Evolutionary conservation across 805 yeast species (phyloP).

Genomic region (Cyberlindnera sargentensis): DNA sequence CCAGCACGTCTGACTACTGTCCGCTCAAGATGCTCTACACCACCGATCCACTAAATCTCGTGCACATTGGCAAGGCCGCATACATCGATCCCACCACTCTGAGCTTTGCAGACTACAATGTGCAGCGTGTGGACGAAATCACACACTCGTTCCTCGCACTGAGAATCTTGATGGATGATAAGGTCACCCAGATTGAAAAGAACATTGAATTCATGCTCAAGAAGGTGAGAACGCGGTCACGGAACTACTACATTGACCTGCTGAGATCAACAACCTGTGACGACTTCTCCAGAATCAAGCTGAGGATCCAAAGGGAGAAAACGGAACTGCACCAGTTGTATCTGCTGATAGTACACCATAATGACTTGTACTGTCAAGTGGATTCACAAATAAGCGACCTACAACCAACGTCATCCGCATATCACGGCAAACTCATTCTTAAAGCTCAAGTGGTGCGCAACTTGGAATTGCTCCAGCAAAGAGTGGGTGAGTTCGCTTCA

Average conservation of each 20-base stretch:
- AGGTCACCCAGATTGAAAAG: slow-evolving; percentile 14
- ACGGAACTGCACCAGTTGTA: slow-evolving; percentile 5
- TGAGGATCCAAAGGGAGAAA: slow-evolving; percentile 9
- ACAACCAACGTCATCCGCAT: not conserved
- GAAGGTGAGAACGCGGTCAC: slow-evolving; percentile 10
- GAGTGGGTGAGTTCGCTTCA: slow-evolving; percentile 6
- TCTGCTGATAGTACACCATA: slow-evolving; percentile 7
- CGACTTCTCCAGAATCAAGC: slow-evolving; percentile 15
- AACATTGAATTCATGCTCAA: slow-evolving; percentile 18
- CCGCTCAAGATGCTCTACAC: slow-evolving; percentile 10
- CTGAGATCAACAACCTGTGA: slow-evolving; percentile 10
- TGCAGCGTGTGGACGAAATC: slow-evolving; percentile 9
- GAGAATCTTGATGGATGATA: slow-evolving; percentile 12
- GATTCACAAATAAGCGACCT: not conserved
- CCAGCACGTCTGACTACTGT: slow-evolving; percentile 7
- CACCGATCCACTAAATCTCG: slow-evolving; percentile 3
- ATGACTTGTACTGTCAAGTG: slow-evolving; percentile 5
- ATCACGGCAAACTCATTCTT: slow-evolving; percentile 1
- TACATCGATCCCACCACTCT: slow-evolving; percentile 5
- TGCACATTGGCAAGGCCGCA: not conserved
- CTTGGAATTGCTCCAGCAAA: slow-evolving; percentile 8
- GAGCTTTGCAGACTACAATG: slow-evolving; percentile 10
- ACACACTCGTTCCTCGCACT: slow-evolving; percentile 9
- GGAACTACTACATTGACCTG: slow-evolving; percentile 17
- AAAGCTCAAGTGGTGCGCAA: slow-evolving; percentile 10